These are phyloP conservation scores for Trichosanthes truncata DNA, from an alignment of 306 rosid species.

Conservation along the genomic window DNA sequence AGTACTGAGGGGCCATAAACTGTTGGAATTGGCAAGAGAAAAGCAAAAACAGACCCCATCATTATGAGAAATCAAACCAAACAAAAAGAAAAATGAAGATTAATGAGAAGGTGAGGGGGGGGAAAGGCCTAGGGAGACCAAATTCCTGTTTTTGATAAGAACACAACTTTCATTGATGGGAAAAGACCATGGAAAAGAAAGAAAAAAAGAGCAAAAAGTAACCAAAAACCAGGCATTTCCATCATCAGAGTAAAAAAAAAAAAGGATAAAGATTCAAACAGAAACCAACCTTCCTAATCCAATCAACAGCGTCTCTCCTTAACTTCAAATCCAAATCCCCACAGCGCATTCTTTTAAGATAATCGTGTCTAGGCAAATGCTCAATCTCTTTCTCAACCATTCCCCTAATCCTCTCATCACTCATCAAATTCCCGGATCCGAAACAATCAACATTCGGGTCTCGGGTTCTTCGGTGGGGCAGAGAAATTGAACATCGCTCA, in stretches of 20 bases:
- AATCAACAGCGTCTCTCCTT: conserved; percentile 59
- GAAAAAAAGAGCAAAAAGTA: background rate
- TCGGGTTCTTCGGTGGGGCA: conserved; percentile 22
- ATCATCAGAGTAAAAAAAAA: background rate
- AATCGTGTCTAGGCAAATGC: conserved; percentile 52
- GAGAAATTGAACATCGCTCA: conserved; percentile 22
- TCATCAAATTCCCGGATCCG: conserved; percentile 29
- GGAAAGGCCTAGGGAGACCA: background rate
- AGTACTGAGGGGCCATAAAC: background rate
- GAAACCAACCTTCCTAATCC: conserved; percentile 67
- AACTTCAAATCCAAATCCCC: conserved; percentile 59
- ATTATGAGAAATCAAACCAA: background rate
- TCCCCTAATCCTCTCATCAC: conserved; percentile 30
- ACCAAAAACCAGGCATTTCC: background rate
- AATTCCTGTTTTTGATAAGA: background rate
- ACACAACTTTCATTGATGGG: background rate
- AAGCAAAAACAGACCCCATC: background rate
- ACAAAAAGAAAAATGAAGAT: conserved; percentile 10
- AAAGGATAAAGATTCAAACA: background rate
- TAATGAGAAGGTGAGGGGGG: background rate
- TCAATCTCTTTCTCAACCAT: conserved; percentile 51
- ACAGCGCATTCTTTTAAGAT: conserved; percentile 42
- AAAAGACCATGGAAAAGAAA: background rate
- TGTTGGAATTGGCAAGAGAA: background rate
- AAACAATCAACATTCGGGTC: conserved; percentile 12